Evolutionary conservation across 768 basidiomycete species (phyloP).

Genomic region (Phlebiopsis flavidoalba): DNA sequence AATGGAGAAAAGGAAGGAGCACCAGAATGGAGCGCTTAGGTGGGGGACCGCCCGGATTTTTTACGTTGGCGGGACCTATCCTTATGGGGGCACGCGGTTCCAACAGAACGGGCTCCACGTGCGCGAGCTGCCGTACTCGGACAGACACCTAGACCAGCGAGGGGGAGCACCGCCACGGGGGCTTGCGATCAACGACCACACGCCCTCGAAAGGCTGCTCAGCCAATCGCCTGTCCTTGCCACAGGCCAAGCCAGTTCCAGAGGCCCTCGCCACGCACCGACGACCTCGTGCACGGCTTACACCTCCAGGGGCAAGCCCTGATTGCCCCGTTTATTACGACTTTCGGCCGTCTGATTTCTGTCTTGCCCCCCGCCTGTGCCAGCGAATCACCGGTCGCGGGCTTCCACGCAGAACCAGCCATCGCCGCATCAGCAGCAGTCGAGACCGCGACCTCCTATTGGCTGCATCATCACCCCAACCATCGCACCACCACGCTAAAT

Average conservation of each 20-base stretch:
- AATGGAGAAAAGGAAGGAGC: background rate
- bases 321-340: background rate
- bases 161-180: background rate
- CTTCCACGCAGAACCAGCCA: background rate
- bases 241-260: background rate
- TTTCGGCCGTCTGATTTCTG: background rate
- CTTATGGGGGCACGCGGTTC: background rate
- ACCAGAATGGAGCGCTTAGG: background rate
- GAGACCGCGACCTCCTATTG: background rate
- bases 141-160: conserved; percentile 1
- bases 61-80: background rate
- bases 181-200: background rate
- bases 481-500: conserved; percentile 10
- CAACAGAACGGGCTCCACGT: background rate
- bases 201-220: background rate
- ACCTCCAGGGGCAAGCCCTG: background rate
- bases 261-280: background rate
- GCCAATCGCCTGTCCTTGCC: background rate
- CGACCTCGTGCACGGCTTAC: background rate
- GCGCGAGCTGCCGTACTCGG: background rate
- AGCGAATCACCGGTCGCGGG: background rate
- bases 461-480: background rate
- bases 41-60: conserved; percentile 3
- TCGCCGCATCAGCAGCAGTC: background rate
- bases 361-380: background rate